Evolutionary conservation across 2,329 filamentous ascomycete species (phyloP).

Genomic region (Aspergillus sojae): DNA sequence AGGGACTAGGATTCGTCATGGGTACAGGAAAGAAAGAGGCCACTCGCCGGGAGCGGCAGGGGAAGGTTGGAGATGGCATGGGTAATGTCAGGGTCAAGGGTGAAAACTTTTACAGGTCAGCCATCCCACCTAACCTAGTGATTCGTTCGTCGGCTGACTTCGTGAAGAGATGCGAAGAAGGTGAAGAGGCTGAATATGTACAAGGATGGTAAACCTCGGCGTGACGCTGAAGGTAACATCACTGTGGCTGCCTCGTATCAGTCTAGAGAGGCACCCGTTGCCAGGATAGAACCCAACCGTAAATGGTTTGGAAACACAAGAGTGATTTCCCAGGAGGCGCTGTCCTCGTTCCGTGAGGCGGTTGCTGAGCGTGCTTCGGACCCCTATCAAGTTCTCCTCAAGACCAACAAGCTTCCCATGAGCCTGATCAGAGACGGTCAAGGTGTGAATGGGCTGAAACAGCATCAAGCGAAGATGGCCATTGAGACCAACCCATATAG

Average conservation of each 20-base stretch:
- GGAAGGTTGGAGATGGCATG: conserved; percentile 83
- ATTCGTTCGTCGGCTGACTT: conserved; percentile 15
- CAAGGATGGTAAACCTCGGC: conserved; percentile 80
- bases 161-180: conserved; percentile 71
- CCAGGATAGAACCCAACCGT: conserved; percentile 90
- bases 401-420: conserved; percentile 97
- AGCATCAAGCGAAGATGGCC: conserved; percentile 91
- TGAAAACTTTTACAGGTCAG: conserved; percentile 94
- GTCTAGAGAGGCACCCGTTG: conserved; percentile 76
- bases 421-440: conserved; percentile 82
- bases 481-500: conserved; percentile 84
- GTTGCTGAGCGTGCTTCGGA: conserved; percentile 89
- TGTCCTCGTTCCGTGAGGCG: conserved; percentile 84
- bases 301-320: conserved; percentile 98
- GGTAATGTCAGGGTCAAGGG: conserved; percentile 90
- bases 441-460: conserved; percentile 79
- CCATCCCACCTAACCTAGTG: neutral
- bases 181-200: conserved; percentile 87
- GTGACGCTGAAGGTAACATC: conserved; percentile 82
- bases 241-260: conserved; percentile 83
- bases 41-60: conserved; percentile 78
- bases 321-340: conserved; percentile 84
- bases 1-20: conserved; percentile 57
- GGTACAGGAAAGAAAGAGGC: conserved; percentile 92
- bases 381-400: conserved; percentile 91